Evolutionary conservation across 2,329 filamentous ascomycete species (phyloP), one percentile per base, ranked within the genome.

Genomic region (Neofusicoccum ribis): DNA sequence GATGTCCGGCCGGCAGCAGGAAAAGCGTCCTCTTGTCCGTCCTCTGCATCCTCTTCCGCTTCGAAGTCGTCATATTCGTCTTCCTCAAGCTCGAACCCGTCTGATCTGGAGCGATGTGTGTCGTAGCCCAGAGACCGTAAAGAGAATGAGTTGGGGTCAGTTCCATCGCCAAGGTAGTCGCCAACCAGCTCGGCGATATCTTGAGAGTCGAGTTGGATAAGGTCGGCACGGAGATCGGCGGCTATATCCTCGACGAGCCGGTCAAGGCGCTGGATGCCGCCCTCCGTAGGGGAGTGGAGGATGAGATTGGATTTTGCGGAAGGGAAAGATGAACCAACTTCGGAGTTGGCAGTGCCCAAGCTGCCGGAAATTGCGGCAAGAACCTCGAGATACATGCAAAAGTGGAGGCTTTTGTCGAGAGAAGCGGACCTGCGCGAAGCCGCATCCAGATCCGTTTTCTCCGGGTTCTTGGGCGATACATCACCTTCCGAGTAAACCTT

Each of bases 181-280:
- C 89, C 89, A 0, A 89, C 83, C 31, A 95, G 80, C 58, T 89
- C 83, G 3, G 89, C 89, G 62, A 96, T 78, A 71, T 90, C 89
- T 67, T 88, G 85, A 1, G 91, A 87, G 71, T 89, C 86, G 11
- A 96, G 73, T 20, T 86, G 84, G 37, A 95, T 78, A 3, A 94
- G 72, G 69, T 94, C 88, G 3, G 91, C 89, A 6, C 79, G 80
- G 5, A 90, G 79, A 39, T 87, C 83, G 12, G 80, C 79, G 0
- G 90, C 90, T 49, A 90, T 79, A 59, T 86, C 83, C 66, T 86
- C 82, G 1, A 93, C 85, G n/a, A 91, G 79, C 3, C 80, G 77
- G 68, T 89, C 84, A 41, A 91, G 76, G 67, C 85, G 83, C 52
- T 76, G 74, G 64, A 82, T 85, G 44, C 81, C 84, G 52, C 85